These are phyloP conservation scores for Phanerodontia chrysosporium DNA, from an alignment of 768 basidiomycete genomes.

Conservation along the genomic window DNA sequence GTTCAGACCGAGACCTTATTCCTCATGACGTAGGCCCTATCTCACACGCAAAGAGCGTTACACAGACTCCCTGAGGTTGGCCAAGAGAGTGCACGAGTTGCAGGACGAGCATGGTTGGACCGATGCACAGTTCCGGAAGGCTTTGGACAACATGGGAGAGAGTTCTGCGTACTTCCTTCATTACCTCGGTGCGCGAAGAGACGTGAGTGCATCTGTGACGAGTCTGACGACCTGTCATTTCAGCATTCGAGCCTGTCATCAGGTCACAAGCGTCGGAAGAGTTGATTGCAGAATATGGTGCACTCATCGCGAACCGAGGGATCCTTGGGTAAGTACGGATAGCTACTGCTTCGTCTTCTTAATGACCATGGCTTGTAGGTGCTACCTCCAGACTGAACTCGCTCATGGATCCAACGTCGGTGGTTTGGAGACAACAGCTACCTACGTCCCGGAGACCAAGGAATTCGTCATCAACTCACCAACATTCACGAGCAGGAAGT, in stretches of 20 bases:
- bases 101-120: conserved; percentile 51
- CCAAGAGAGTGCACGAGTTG: conserved; percentile 57
- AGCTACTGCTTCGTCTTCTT: not conserved
- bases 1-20: not conserved
- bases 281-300: conserved; percentile 48
- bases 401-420: conserved; percentile 74
- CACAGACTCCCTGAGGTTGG: conserved; percentile 48
- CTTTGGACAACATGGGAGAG: conserved; percentile 50
- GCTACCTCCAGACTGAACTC: conserved; percentile 75
- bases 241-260: conserved; percentile 66
- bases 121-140: conserved; percentile 40
- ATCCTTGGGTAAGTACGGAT: conserved; percentile 43
- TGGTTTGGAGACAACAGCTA: conserved; percentile 70
- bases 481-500: conserved; percentile 69
- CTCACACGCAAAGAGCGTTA: conserved; percentile 56
- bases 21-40: conserved; percentile 37
- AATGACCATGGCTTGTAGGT: conserved; percentile 29
- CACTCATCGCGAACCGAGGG: conserved; percentile 46
- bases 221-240: conserved; percentile 16
- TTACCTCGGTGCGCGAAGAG: conserved; percentile 24
- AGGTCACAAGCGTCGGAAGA: conserved; percentile 53
- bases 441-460: conserved; percentile 58
- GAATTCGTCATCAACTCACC: conserved; percentile 79
- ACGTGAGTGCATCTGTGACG: not conserved
- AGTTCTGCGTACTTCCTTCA: conserved; percentile 43